Evolutionary conservation across 164 flowering plant species (phyloP).

Genomic region (Kingdonia uniflora): DNA sequence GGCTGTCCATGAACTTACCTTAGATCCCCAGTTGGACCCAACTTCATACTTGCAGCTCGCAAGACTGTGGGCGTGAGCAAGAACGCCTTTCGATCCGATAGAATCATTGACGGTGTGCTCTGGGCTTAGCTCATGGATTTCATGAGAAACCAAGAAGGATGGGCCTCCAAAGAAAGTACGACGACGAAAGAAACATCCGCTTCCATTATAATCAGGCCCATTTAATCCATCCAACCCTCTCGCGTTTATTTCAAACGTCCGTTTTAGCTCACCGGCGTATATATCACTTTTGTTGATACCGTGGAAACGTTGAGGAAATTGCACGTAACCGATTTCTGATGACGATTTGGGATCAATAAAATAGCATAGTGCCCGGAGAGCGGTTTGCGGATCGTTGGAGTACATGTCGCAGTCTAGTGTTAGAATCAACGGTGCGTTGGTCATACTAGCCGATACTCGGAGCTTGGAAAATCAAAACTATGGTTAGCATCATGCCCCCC

Average conservation of each 20-base stretch:
- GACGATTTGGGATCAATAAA: slow-evolving; percentile 14
- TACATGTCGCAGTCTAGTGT: slow-evolving; percentile 47
- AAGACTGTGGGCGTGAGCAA: too few relatives aligned
- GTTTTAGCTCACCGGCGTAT: slow-evolving; percentile 23
- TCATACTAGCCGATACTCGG: slow-evolving; percentile 51
- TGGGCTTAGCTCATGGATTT: not conserved
- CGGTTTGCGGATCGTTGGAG: slow-evolving; percentile 40
- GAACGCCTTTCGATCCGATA: not conserved
- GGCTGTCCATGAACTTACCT: slow-evolving; percentile 22
- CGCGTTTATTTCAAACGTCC: not conserved
- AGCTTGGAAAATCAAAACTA: slow-evolving; percentile 25
- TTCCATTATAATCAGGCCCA: slow-evolving; percentile 46
- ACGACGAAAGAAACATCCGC: slow-evolving; percentile 47
- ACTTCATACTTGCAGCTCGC: not conserved
- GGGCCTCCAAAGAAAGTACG: slow-evolving; percentile 44
- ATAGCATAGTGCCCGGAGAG: slow-evolving; percentile 30
- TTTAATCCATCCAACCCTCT: slow-evolving; percentile 45
- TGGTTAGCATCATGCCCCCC: too few relatives aligned
- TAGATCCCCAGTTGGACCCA: slow-evolving; percentile 14
- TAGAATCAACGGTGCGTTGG: slow-evolving; percentile 49
- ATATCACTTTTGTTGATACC: slow-evolving; percentile 37
- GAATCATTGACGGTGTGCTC: not conserved
- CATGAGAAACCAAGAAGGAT: not conserved
- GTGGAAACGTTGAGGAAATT: slow-evolving; percentile 45
- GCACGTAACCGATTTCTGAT: slow-evolving; percentile 23